Percentiles rank a stretch among this genome's conserved stretches.
These are phyloP conservation scores for Neurospora sp. DNA, from an alignment of 495 filamentous ascomycete genomes.

Conservation along the genomic window DNA sequence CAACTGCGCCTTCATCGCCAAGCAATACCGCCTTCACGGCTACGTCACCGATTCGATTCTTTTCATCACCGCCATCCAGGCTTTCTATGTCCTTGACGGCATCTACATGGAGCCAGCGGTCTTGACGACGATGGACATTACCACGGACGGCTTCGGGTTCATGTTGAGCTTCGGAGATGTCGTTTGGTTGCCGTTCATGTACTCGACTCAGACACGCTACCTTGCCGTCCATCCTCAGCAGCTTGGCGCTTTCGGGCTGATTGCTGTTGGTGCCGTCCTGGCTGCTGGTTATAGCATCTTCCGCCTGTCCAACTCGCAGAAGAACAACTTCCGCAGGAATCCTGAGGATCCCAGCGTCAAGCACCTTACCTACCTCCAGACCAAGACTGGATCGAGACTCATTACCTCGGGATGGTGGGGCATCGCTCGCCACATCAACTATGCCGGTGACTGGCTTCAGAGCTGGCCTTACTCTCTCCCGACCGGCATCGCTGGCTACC, in stretches of 20 bases:
- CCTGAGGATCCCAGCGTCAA: conserved; percentile 71
- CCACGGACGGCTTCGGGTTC: conserved; percentile 87
- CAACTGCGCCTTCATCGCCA: conserved; percentile 74
- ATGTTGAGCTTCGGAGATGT: conserved; percentile 96
- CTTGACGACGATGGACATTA: conserved; percentile 94
- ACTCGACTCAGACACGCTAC: conserved; percentile 80
- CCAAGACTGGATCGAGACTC: conserved; percentile 67
- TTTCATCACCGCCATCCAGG: conserved; percentile 68
- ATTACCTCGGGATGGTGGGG: conserved; percentile 95
- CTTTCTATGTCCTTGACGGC: conserved; percentile 74
- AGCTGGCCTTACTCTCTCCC: conserved; percentile 87
- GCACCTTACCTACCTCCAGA: conserved; percentile 81
- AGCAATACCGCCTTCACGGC: conserved; percentile 77
- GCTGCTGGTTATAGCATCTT: conserved; percentile 75
- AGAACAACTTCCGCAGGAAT: conserved; percentile 86
- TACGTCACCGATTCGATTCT: conserved; percentile 81
- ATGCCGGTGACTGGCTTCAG: conserved; percentile 95
- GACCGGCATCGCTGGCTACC: conserved; percentile 76
- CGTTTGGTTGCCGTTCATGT: conserved; percentile 87
- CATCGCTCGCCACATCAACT: conserved; percentile 85
- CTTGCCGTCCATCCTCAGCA: conserved; percentile 70
- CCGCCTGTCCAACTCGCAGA: conserved; percentile 83
- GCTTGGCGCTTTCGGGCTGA: conserved; percentile 55
- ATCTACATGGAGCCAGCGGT: conserved; percentile 88
- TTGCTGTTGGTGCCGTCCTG: conserved; percentile 54